Base-by-base conservation (phyloP, 805 yeast species). In the Cyberlindnera petersonii region DNA sequence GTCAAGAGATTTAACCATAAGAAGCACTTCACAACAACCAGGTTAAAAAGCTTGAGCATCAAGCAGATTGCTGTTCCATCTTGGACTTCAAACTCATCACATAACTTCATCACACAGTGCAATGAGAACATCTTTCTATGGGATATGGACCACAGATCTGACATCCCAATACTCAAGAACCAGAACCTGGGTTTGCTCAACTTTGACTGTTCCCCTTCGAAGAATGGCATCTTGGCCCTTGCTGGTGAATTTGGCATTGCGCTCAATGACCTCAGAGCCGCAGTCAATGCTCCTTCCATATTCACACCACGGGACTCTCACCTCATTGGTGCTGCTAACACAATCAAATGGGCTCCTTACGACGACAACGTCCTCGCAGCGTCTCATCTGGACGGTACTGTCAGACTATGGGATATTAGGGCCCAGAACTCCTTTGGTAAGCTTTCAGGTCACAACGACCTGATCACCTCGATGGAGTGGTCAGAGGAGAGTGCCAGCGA, bases 401-500 rank as follows among this genome's bases (percentile, higher is more conserved):
- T 80, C 29, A 66, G 79, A 47, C 64, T 86, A 23, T 86, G 94
- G 94, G 95, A 86, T 61, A 75, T 82, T 31, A 68, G 95, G 46
- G 69, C 76, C 27, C 60, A 65, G 27, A 71, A 69, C 14, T 77
- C 79, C 2, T 63, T 76, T 37, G 73, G 77, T 8, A 62, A 64
- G 28, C 62, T 82, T 26, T 54, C 62, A 3, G 86, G 85, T 1
- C 87, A 82, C 50, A 56, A 64, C 6, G 79, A 74, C 43, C 58
- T 59, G 24, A 65, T 86, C 13, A 73, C 77, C 7, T 61, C 77
- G 17, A 50, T 86, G 26, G 75, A 77, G 44, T 86, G 93, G 91
- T 56, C 68, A 3, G 65, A 66, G 37, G 61, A 63, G 20, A 48
- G 59, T 28, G 76, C 77, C 5, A 61, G 63, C 32, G 76, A 77